Evolutionary conservation across 345 rosid genomes (phyloP), one percentile per base, ranked within the genome.

Genomic region (Eucalyptus marginata): DNA sequence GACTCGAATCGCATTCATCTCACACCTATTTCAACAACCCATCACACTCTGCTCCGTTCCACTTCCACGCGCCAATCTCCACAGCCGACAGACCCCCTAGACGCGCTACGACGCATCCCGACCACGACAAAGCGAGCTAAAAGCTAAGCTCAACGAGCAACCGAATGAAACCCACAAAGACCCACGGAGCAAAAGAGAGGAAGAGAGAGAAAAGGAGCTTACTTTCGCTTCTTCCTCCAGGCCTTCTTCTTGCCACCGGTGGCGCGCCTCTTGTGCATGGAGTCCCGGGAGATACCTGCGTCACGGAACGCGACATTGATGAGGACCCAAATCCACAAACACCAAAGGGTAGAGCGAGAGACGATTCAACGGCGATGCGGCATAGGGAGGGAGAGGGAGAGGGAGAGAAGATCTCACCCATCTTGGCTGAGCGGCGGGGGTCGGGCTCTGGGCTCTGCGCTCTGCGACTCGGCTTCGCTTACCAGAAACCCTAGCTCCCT

Each of bases 221-320:
- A 96, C 97, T 96, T 96, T 94, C 99, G 89, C 99, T 96, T 96
- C 96, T 95, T 96, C 92, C 98, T 96, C 98, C 98, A 95, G 10
- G 95, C 95, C 92, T 95, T 95, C 96, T 95, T 94, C 92, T 96
- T 96, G 90, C 98, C 97, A 43, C 98, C 98, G 80, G 98, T 95
- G 92, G 97, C 97, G 89, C 98, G 96, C 90, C 98, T 94, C 95
- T 96, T 96, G 94, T 95, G 97, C 97, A 95, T 95, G 18, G 96
- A 95, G 92, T 96, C 97, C 91, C 97, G 97, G 88, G 97, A 95
- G 49, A 96, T 95, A 90, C 97, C 98, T 95, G 89, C 43, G 81
- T 33, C 81, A 33, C 44, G 84, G 24, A 76, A 44, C 84, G 29
- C 47, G 47, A 76, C 84, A 76, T 76, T 40, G 47, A 20, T 44